Evolutionary conservation across 2,329 filamentous ascomycete genomes (phyloP).

Genomic region (Fusarium hainanense): DNA sequence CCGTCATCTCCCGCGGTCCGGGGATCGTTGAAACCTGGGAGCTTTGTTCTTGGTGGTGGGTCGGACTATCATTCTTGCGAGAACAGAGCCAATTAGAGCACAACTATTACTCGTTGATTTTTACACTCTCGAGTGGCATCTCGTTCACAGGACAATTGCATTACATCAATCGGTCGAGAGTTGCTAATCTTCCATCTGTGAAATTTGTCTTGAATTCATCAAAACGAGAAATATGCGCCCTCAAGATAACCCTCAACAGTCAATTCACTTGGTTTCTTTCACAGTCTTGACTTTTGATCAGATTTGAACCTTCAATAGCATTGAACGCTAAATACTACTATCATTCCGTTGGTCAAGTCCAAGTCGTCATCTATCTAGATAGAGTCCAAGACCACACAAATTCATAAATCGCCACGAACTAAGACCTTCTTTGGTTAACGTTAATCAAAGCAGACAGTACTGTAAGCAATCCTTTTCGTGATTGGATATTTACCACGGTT

Average conservation of each 20-base stretch:
- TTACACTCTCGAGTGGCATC: slow-evolving; percentile 27
- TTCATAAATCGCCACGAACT: neutral
- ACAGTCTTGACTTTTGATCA: neutral
- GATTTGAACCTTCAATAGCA: neutral
- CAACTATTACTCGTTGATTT: slow-evolving; percentile 46
- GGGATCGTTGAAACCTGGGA: slow-evolving; percentile 47
- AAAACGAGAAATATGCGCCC: neutral
- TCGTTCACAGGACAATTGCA: slow-evolving; percentile 12
- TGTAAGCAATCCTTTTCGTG: neutral
- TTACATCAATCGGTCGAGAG: slow-evolving; percentile 16
- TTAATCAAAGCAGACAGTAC: neutral
- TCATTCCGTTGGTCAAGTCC: neutral
- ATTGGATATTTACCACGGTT: neutral
- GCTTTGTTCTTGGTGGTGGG: slow-evolving; percentile 48
- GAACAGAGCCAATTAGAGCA: slow-evolving; percentile 44
- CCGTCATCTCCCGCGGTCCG: slow-evolving; percentile 49
- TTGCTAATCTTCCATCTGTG: neutral
- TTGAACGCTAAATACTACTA: neutral
- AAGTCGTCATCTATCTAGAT: slow-evolving; percentile 25
- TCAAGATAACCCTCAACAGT: neutral
- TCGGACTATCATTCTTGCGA: slow-evolving; percentile 50
- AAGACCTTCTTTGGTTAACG: neutral
- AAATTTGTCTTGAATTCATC: neutral
- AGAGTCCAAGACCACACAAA: neutral
- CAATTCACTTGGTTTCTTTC: neutral